Evolutionary conservation across 208 protist genomes (phyloP).

Genomic region (Acanthamoeba lenticulata): DNA sequence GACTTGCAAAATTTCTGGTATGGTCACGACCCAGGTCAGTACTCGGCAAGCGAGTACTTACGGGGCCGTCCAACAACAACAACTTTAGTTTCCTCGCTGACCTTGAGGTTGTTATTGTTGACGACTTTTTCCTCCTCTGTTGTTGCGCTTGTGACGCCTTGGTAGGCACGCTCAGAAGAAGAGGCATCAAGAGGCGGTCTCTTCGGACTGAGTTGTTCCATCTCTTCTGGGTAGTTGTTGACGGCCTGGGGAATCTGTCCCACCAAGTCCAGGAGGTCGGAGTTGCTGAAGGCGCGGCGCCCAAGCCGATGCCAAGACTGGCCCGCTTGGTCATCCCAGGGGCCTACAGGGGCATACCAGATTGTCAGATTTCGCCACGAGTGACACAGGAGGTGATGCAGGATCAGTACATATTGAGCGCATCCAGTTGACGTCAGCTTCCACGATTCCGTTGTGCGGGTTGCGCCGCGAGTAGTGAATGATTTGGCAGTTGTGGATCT

Average conservation of each 20-base stretch:
- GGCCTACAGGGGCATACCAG: neutral
- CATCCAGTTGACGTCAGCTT: constrained; percentile 61
- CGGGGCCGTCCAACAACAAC: neutral
- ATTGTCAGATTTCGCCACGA: neutral
- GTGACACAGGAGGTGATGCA: neutral
- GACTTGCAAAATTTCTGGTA: too few relatives aligned
- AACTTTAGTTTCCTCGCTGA: neutral
- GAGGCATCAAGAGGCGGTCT: neutral
- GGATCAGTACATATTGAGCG: constrained; percentile 19
- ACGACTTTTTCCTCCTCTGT: neutral
- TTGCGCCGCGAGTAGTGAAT: constrained; percentile 67
- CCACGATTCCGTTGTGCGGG: constrained; percentile 24
- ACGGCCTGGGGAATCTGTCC: neutral
- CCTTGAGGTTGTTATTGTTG: neutral
- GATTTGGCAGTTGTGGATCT: constrained; percentile 69
- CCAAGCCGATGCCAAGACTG: neutral
- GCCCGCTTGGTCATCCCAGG: neutral
- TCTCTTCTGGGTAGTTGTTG: constrained; percentile 20
- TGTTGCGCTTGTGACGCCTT: neutral
- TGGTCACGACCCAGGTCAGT: neutral
- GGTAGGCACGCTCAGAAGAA: neutral
- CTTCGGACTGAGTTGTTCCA: neutral
- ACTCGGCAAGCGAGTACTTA: neutral
- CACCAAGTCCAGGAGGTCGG: neutral
- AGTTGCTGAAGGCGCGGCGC: neutral